Conservation (phyloP, 352 stramenopile genomes). For the Pythium scleroteichum region DNA sequence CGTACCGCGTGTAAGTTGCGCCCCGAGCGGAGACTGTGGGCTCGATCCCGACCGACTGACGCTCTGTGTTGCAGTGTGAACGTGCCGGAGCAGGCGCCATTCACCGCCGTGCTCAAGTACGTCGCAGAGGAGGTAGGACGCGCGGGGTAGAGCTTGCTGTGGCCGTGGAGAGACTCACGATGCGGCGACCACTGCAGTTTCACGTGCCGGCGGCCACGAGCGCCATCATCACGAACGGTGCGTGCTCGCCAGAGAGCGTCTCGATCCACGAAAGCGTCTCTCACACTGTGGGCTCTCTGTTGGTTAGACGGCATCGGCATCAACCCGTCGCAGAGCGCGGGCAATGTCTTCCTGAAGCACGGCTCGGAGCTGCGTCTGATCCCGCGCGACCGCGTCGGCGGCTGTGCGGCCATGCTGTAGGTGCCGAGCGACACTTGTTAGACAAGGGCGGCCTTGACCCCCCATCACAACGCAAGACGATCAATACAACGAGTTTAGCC, state of each 20-base stretch:
- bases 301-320: conserved; percentile 78
- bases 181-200: conserved; percentile 55
- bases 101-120: conserved; percentile 86
- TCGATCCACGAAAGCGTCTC: too few species aligned
- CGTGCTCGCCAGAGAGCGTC: neutral
- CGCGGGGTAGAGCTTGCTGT: too few species aligned
- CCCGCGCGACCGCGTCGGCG: conserved; percentile 78
- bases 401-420: conserved; percentile 6
- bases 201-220: conserved; percentile 76
- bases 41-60: neutral
- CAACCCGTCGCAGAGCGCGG: conserved; percentile 81
- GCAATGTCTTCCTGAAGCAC: conserved; percentile 86
- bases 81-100: conserved; percentile 79
- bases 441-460: too few species aligned
- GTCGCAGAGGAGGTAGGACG: conserved; percentile 68
- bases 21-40: too few species aligned
- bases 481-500: too few species aligned
- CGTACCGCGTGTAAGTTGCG: conserved; percentile 65
- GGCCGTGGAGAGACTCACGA: neutral
- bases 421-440: too few species aligned
- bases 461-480: too few species aligned
- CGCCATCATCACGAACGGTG: conserved; percentile 89
- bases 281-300: too few species aligned
- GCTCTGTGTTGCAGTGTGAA: conserved; percentile 47
- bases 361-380: conserved; percentile 84